phyloP scores from a whole-genome alignment of 2,329 filamentous ascomycete species.

The Bipolaris victoriae region DNA sequence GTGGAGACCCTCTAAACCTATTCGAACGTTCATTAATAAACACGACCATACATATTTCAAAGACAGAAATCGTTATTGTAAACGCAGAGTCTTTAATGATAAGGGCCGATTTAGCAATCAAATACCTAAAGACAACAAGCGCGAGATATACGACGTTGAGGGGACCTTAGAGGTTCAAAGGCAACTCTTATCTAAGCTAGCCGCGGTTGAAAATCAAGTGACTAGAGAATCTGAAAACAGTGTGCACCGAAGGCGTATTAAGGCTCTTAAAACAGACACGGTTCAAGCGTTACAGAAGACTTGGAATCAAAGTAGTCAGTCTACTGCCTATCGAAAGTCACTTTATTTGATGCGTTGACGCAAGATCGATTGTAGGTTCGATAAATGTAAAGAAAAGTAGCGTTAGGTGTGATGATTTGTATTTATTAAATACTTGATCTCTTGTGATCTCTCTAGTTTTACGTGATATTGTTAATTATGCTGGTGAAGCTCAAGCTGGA shows the following conservation, averaged over 20 bases:
- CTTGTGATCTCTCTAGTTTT: background rate
- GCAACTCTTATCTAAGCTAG: constrained; percentile 20
- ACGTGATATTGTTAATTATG: background rate
- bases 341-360: background rate
- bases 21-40: constrained; percentile 10
- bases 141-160: constrained; percentile 14
- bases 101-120: constrained; percentile 7
- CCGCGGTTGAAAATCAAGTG: constrained; percentile 17
- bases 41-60: background rate
- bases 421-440: background rate
- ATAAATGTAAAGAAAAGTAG: background rate
- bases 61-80: constrained; percentile 12
- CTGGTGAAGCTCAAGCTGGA: background rate
- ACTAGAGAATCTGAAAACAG: constrained; percentile 7
- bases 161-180: constrained; percentile 18
- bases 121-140: constrained; percentile 3
- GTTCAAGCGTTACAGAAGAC: constrained; percentile 16
- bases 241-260: constrained; percentile 1
- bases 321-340: background rate
- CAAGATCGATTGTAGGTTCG: background rate
- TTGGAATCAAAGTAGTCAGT: constrained; percentile 10
- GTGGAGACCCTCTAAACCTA: constrained; percentile 10
- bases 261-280: constrained; percentile 11
- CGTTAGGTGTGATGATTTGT: background rate
- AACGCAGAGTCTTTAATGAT: constrained; percentile 17